These are phyloP conservation scores for Mucor racemosus DNA, from an alignment of 371 early-diverging fungal species.

Conservation along the genomic window DNA sequence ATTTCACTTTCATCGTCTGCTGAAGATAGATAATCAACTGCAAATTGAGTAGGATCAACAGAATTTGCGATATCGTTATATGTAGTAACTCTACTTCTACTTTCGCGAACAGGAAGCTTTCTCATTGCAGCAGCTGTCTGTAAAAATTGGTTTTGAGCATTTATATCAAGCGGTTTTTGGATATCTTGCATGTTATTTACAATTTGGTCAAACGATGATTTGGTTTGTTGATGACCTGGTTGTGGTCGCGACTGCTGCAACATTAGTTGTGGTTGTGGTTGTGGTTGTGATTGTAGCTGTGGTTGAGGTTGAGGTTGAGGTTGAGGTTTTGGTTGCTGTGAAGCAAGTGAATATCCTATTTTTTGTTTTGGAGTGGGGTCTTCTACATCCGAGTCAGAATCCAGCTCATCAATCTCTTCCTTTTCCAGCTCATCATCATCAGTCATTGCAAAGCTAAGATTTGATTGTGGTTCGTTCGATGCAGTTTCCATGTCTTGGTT, in stretches of 20 bases:
- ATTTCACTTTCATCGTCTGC: slow-evolving; percentile 2
- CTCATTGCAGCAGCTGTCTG: no score
- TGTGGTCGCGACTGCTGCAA: no score
- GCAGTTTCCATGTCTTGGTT: not conserved
- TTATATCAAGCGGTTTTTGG: no score
- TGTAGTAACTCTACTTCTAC: slow-evolving; percentile 1
- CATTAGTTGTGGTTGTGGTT: no score
- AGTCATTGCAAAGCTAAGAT: not conserved
- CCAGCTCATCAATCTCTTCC: slow-evolving; percentile 10
- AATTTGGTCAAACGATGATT: no score
- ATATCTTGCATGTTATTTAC: no score
- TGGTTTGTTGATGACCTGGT: no score
- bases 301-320: no score
- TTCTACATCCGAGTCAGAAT: slow-evolving; percentile 8
- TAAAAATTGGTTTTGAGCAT: not conserved
- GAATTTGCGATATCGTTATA: slow-evolving; percentile 20
- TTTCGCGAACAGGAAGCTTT: slow-evolving; percentile 6
- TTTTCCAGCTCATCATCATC: slow-evolving; percentile 9
- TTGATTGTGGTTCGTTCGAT: not conserved
- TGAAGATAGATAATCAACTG: not conserved
- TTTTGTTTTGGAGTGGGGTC: not conserved
- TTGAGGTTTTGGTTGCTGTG: no score
- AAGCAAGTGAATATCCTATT: no score
- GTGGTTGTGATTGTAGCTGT: no score
- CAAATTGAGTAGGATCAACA: not conserved